A percentile compares a stretch with the other conserved stretches of the same genome.
These are phyloP conservation scores for Calendula officinalis DNA, from an alignment of 129 eudicot species.

Conservation along the genomic window DNA sequence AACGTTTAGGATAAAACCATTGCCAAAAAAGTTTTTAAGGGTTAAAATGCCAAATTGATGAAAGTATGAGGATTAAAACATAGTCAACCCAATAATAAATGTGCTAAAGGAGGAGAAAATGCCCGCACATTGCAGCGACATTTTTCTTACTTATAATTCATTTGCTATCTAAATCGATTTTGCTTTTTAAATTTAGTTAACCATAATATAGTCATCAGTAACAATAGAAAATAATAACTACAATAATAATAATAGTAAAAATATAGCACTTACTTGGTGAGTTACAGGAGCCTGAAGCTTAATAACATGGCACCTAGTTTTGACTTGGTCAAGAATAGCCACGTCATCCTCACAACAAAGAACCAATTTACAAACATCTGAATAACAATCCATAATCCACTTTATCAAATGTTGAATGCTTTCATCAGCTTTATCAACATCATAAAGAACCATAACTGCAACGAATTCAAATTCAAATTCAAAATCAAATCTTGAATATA, in stretches of 20 bases:
- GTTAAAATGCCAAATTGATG: no score
- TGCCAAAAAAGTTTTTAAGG: neutral
- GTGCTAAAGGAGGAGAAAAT: no score
- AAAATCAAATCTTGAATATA: slow-evolving; percentile 7
- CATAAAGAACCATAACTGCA: slow-evolving; percentile 80
- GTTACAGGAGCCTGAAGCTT: slow-evolving; percentile 61
- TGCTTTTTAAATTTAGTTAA: no score
- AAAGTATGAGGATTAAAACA: no score
- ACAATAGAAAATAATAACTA: no score
- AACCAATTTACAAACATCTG: slow-evolving; percentile 73
- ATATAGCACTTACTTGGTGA: slow-evolving; percentile 62
- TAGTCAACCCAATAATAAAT: no score
- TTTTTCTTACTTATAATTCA: no score
- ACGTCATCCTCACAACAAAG: slow-evolving; percentile 77
- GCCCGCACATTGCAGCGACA: neutral
- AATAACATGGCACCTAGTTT: slow-evolving; percentile 60
- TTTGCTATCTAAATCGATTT: no score
- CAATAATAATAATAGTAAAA: no score
- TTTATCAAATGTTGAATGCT: slow-evolving; percentile 76
- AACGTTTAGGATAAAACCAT: no score
- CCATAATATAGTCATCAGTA: no score
- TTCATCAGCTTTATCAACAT: slow-evolving; percentile 72
- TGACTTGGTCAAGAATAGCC: slow-evolving; percentile 56
- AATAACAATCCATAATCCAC: slow-evolving; percentile 88
- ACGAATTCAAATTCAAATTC: slow-evolving; percentile 8